Base-by-base conservation (phyloP, 2,329 filamentous ascomycete genomes). In the Aphanoascus verrucosus region DNA sequence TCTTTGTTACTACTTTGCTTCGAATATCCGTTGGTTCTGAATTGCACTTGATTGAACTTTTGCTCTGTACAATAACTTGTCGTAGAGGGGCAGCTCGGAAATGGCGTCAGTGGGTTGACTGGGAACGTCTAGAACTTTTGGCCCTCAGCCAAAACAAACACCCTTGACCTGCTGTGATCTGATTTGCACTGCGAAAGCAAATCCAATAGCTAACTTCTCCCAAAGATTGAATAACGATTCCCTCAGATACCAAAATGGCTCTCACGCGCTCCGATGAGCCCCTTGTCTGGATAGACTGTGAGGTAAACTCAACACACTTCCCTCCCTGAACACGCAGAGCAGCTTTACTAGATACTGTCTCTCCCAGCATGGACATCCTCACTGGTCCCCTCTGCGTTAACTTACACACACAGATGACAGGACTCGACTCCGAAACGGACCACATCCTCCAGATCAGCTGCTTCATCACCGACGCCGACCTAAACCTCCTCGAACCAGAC, bases 361-460 rank as follows among this genome's bases (percentile, higher is more conserved):
- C n/a, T n/a, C n/a, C n/a, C n/a, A n/a, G n/a, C n/a, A n/a, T n/a
- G n/a, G n/a, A n/a, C n/a, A 23, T 34, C 19, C 42, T 8, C 19
- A 23, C 32, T 37, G 14, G 46, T 23, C 37, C 14, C 17, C 15
- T 9, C 45, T 42, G 23, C 41, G 23, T 38, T 41, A 54, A 12
- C 6, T 48, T 20, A 11, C n/a, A 2, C 15, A 31, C 11, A 35
- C 37, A 94, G 88, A 98, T 98, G 93, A 97, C 88, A 32, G 88
- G 88, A 19, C 79, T 94, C 6, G 77, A 95, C 68, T 77, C 83
- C 1, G 80, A 86, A 55, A 81, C 75, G 32, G 91, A 97, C 65
- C 83, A 84, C 53, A 93, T 97, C 64, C 82, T 97, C 64, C 89
- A 94, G 63, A 85, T 97, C 54, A 91, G 85, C 69, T 96, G 90